phyloP scores from a whole-genome alignment of 2,329 filamentous ascomycete species.

The Epichloe elymi region DNA sequence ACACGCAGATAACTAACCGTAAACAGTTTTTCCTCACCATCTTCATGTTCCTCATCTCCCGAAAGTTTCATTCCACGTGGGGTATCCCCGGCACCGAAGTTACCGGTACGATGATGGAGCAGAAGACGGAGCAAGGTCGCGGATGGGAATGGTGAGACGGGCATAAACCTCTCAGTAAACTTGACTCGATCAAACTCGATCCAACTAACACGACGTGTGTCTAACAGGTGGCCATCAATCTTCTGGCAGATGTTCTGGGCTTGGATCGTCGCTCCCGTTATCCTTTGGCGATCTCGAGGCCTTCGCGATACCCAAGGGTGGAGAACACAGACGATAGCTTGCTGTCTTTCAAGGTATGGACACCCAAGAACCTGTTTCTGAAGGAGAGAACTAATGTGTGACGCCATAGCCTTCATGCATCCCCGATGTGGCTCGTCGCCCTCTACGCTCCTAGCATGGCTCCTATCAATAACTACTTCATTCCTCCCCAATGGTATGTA shows the following conservation, averaged over 20 bases:
- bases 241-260: slow-evolving; percentile 54
- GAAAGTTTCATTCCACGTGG: slow-evolving; percentile 50
- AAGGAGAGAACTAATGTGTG: background rate
- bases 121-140: slow-evolving; percentile 29
- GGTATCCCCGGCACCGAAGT: slow-evolving; percentile 50
- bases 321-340: slow-evolving; percentile 47
- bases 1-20: background rate
- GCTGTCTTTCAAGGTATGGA: slow-evolving; percentile 31
- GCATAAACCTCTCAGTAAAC: background rate
- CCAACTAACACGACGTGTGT: background rate
- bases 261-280: slow-evolving; percentile 46
- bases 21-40: slow-evolving; percentile 42
- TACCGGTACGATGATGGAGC: slow-evolving; percentile 37
- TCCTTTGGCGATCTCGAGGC: slow-evolving; percentile 47
- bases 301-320: slow-evolving; percentile 55
- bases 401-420: slow-evolving; percentile 40
- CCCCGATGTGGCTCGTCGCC: slow-evolving; percentile 54
- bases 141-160: slow-evolving; percentile 51
- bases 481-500: slow-evolving; percentile 49
- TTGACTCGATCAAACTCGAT: background rate
- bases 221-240: slow-evolving; percentile 42
- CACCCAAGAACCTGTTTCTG: background rate
- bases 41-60: slow-evolving; percentile 49
- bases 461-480: slow-evolving; percentile 38
- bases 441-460: slow-evolving; percentile 38